A percentile compares a stretch with the other conserved stretches of the same genome.
Conservation (phyloP, 805 yeast genomes). For the Sugiyamaella americana region DNA sequence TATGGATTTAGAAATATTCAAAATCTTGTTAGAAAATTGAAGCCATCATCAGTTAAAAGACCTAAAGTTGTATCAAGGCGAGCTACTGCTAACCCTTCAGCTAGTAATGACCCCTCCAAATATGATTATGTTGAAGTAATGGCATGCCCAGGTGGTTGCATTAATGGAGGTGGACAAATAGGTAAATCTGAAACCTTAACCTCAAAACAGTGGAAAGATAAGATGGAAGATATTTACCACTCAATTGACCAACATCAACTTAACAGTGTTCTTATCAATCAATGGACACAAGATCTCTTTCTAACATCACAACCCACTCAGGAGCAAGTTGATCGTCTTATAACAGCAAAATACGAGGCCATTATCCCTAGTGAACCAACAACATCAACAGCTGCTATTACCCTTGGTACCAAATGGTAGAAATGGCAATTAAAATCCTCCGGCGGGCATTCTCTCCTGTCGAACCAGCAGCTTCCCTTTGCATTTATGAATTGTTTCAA, state of each 20-base stretch:
- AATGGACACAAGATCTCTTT: conserved; percentile 14
- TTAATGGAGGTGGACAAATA: conserved; percentile 94
- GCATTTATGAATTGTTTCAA: too few relatives aligned
- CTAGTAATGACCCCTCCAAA: conserved; percentile 49
- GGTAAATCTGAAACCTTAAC: conserved; percentile 34
- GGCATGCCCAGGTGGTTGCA: conserved; percentile 99
- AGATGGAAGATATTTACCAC: conserved; percentile 34
- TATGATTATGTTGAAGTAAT: conserved; percentile 87
- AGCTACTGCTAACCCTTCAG: conserved; percentile 10
- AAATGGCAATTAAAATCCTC: too few relatives aligned
- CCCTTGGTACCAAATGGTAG: conserved; percentile 20
- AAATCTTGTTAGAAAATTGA: conserved; percentile 79
- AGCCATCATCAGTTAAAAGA: conserved; percentile 30
- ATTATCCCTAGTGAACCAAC: conserved; percentile 10
- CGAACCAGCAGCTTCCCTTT: too few relatives aligned
- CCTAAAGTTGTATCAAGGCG: conserved; percentile 16
- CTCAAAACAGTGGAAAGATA: conserved; percentile 30
- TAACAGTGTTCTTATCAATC: neutral
- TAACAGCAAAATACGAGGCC: conserved; percentile 17
- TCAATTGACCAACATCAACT: conserved; percentile 15
- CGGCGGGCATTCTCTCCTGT: too few relatives aligned
- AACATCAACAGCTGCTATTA: conserved; percentile 10
- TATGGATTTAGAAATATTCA: conserved; percentile 95
- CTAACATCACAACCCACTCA: neutral
- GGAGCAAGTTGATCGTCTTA: conserved; percentile 7